Conservation (phyloP, 75 land plant genomes). For the Selaginella moellendorffii region DNA sequence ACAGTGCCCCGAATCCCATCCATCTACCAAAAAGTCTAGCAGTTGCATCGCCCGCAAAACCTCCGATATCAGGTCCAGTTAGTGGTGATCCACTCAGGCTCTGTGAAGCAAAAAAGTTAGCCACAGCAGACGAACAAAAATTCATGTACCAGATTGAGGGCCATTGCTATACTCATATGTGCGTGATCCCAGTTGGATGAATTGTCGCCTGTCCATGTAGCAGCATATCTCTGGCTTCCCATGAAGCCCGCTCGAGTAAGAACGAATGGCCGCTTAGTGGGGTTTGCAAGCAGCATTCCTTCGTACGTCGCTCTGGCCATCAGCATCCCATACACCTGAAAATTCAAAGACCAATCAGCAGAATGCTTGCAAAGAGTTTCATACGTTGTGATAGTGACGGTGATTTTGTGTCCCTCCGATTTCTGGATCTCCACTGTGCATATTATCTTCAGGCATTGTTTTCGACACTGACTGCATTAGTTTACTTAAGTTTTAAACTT, state of each 20-base stretch:
- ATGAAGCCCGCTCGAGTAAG: constrained; percentile 88
- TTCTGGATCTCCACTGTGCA: constrained; percentile 76
- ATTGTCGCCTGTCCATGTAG: constrained; percentile 99
- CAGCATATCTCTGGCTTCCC: constrained; percentile 92
- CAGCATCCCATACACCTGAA: constrained; percentile 90
- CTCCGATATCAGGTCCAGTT: constrained; percentile 93
- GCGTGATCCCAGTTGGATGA: constrained; percentile 91
- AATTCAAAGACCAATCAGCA: background rate
- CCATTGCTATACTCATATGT: constrained; percentile 81
- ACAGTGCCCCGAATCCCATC: constrained; percentile 91
- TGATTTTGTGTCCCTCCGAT: constrained; percentile 82
- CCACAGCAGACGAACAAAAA: no score
- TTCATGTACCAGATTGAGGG: constrained; percentile 62
- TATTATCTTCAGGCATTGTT: constrained; percentile 86
- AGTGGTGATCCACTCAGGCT: constrained; percentile 94
- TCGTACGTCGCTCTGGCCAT: constrained; percentile 90
- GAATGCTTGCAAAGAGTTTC: background rate
- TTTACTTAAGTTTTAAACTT: no score
- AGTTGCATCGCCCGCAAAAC: constrained; percentile 94
- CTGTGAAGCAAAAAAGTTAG: no score
- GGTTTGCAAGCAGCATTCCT: constrained; percentile 65
- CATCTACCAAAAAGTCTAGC: constrained; percentile 94
- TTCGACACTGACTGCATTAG: constrained; percentile 87
- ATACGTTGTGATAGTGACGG: constrained; percentile 75
- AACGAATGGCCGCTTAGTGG: constrained; percentile 67